phyloP scores from a whole-genome alignment of 2,329 filamentous ascomycete genomes.

The Sclerotinia borealis region DNA sequence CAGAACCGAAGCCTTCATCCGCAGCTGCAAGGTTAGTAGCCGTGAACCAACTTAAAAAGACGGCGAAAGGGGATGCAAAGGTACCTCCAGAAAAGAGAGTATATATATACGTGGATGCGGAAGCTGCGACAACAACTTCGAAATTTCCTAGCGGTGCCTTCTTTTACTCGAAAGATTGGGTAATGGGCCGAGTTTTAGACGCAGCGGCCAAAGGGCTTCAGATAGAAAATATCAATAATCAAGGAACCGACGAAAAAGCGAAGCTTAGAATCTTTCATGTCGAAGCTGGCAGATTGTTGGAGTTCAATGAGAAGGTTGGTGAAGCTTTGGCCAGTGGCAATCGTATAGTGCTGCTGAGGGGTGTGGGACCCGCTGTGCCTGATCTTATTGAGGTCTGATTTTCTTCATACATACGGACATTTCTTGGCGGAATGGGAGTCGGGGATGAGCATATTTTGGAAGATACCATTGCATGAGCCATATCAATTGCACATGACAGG shows the following conservation, averaged over 20 bases:
- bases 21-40: conserved; percentile 61
- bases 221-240: conserved; percentile 79
- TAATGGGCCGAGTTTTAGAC: conserved; percentile 77
- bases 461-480: conserved; percentile 9
- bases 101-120: conserved; percentile 86
- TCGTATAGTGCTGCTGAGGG: conserved; percentile 80
- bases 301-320: conserved; percentile 83
- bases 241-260: conserved; percentile 67
- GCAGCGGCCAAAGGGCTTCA: conserved; percentile 70
- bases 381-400: conserved; percentile 54
- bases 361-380: conserved; percentile 69
- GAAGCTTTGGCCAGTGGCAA: conserved; percentile 70
- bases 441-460: background rate
- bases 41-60: conserved; percentile 74
- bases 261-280: conserved; percentile 88
- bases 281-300: conserved; percentile 77
- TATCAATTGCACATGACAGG: background rate
- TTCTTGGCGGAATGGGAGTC: background rate
- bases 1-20: conserved; percentile 57
- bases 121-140: conserved; percentile 74
- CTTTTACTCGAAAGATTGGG: conserved; percentile 80
- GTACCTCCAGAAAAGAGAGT: conserved; percentile 76
- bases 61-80: conserved; percentile 84
- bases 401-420: background rate
- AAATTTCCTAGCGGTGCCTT: conserved; percentile 79